Percentiles rank a stretch among this genome's conserved stretches.
Conservation (phyloP, 2,329 filamentous ascomycete species). For the Alternaria triticimaculans region DNA sequence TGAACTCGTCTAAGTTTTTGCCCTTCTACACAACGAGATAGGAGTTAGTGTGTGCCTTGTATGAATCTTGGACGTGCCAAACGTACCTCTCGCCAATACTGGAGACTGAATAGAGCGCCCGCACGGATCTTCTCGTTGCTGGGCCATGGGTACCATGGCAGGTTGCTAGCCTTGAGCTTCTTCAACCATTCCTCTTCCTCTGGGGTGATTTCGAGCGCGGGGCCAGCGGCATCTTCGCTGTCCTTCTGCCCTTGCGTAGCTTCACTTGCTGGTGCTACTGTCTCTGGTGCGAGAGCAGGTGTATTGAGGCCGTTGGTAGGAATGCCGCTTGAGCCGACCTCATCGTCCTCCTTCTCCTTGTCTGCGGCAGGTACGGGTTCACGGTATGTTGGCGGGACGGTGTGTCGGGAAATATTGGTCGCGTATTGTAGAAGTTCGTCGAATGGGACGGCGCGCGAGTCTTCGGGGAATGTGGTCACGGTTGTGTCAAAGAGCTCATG, state of each 20-base stretch:
- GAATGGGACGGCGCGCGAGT: slow-evolving; percentile 64
- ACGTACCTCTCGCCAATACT: slow-evolving; percentile 26
- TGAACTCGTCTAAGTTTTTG: slow-evolving; percentile 28
- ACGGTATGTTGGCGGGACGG: slow-evolving; percentile 68
- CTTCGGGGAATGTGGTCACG: slow-evolving; percentile 49
- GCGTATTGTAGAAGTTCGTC: slow-evolving; percentile 79
- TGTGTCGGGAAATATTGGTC: slow-evolving; percentile 79
- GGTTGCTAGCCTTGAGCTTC: slow-evolving; percentile 37
- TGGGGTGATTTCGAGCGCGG: slow-evolving; percentile 31
- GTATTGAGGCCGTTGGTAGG: slow-evolving; percentile 40
- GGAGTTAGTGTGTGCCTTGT: not conserved
- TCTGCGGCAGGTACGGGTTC: slow-evolving; percentile 30
- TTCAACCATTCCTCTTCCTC: slow-evolving; percentile 45
- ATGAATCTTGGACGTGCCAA: not conserved
- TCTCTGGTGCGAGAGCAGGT: slow-evolving; percentile 34
- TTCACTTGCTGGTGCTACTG: slow-evolving; percentile 29
- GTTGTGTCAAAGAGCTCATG: slow-evolving; percentile 68
- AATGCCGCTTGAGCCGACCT: slow-evolving; percentile 26
- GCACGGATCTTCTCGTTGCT: slow-evolving; percentile 70
- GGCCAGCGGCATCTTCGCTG: slow-evolving; percentile 14
- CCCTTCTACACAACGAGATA: slow-evolving; percentile 5
- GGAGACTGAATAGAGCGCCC: slow-evolving; percentile 63
- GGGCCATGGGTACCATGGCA: slow-evolving; percentile 76
- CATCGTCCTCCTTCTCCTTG: slow-evolving; percentile 29
- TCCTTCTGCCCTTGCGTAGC: slow-evolving; percentile 25